These are phyloP conservation scores for Potentilla sterilis DNA, from an alignment of 306 rosid species.

Conservation along the genomic window DNA sequence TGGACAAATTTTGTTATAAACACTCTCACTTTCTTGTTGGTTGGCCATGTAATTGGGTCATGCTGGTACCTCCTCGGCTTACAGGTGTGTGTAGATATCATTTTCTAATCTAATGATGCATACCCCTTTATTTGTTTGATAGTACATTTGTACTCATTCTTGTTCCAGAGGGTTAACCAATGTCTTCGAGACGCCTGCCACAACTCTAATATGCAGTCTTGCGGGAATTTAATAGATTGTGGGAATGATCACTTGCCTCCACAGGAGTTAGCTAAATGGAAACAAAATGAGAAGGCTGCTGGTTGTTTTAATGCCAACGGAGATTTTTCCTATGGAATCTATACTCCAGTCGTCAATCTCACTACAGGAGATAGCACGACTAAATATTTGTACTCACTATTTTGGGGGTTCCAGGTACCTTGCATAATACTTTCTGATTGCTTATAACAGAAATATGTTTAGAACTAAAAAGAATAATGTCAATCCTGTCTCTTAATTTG, in stretches of 20 bases:
- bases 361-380: constrained; percentile 30
- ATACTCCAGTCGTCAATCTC: constrained; percentile 46
- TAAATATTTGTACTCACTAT: constrained; percentile 58
- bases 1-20: constrained; percentile 72
- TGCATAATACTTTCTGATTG: constrained; percentile 9
- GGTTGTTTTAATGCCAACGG: constrained; percentile 34
- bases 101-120: not conserved
- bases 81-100: constrained; percentile 44
- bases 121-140: not conserved
- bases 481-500: not conserved
- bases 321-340: constrained; percentile 53
- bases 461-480: not conserved
- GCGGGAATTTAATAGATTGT: constrained; percentile 64
- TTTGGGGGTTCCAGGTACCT: constrained; percentile 80
- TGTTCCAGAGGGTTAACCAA: constrained; percentile 70
- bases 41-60: constrained; percentile 77
- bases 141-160: constrained; percentile 9
- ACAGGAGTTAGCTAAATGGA: constrained; percentile 25
- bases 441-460: not conserved
- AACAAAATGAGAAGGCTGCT: constrained; percentile 6
- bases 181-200: constrained; percentile 64
- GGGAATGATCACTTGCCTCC: constrained; percentile 34
- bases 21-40: constrained; percentile 60
- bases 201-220: not conserved
- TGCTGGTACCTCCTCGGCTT: constrained; percentile 83